Evolutionary conservation across 1,139 yeast species (phyloP).

Genomic region (Hyphopichia burtonii): DNA sequence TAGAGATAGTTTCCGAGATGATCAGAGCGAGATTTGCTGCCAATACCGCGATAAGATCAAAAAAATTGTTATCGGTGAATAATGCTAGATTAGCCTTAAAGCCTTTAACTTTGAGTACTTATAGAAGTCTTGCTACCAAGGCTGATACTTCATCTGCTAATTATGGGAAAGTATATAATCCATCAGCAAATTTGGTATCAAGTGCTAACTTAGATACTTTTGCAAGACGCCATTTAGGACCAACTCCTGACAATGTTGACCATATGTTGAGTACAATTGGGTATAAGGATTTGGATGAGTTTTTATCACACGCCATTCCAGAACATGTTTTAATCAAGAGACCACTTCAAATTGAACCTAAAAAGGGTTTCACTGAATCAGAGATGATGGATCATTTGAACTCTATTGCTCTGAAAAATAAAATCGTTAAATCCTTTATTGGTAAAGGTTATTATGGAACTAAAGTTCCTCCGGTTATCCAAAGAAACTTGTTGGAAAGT

Average conservation of each 20-base stretch:
- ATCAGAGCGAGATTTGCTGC: conserved; percentile 2
- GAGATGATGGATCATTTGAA: conserved; percentile 72
- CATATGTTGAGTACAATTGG: conserved; percentile 69
- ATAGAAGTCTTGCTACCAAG: conserved; percentile 12
- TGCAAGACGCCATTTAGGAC: conserved; percentile 89
- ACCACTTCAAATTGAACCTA: conserved; percentile 60
- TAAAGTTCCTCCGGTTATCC: conserved; percentile 85
- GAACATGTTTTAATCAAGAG: conserved; percentile 69
- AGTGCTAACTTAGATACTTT: conserved; percentile 69
- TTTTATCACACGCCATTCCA: conserved; percentile 76
- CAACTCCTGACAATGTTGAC: conserved; percentile 60
- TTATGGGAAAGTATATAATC: conserved; percentile 40
- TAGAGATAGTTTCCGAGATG: background rate
- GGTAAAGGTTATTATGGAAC: conserved; percentile 97
- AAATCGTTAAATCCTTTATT: conserved; percentile 67
- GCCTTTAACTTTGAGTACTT: background rate
- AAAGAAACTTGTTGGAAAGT: conserved; percentile 84
- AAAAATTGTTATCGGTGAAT: background rate
- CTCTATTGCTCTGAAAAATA: conserved; percentile 72
- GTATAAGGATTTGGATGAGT: conserved; percentile 64
- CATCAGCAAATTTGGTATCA: conserved; percentile 26
- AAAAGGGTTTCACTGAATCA: conserved; percentile 74
- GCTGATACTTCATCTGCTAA: conserved; percentile 50
- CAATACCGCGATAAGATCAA: background rate
- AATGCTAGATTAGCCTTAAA: background rate